phyloP scores from a whole-genome alignment of 1,284 basidiomycete genomes.

The Heterobasidion occidentale region DNA sequence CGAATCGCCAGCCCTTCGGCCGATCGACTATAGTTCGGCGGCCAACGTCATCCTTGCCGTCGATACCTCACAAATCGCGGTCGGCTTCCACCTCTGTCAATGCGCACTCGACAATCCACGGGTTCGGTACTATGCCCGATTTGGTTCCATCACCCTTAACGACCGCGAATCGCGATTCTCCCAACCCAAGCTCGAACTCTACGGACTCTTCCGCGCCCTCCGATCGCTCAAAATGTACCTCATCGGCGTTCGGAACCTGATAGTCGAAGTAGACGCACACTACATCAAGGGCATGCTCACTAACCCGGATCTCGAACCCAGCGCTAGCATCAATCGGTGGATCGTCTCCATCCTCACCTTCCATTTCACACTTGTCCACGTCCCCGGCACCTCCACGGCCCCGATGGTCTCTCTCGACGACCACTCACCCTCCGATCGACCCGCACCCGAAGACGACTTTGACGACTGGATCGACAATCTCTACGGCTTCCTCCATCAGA shows the following conservation, averaged over 20 bases:
- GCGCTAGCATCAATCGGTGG: conserved; percentile 31
- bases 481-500: conserved; percentile 10
- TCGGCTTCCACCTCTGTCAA: conserved; percentile 23
- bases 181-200: conserved; percentile 33
- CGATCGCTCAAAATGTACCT: conserved; percentile 19
- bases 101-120: conserved; percentile 10
- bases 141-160: conserved; percentile 27
- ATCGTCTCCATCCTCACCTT: conserved; percentile 29
- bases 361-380: conserved; percentile 24
- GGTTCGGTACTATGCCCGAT: conserved; percentile 4
- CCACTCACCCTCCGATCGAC: background rate
- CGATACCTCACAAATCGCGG: conserved; percentile 24
- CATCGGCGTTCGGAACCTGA: conserved; percentile 24
- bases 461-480: conserved; percentile 27
- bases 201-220: conserved; percentile 27
- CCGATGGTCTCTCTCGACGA: background rate
- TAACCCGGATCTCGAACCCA: conserved; percentile 23
- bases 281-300: conserved; percentile 3
- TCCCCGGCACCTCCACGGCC: conserved; percentile 10
- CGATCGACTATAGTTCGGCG: conserved; percentile 21
- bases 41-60: conserved; percentile 21
- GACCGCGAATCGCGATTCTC: conserved; percentile 27
- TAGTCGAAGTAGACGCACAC: conserved; percentile 23
- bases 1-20: conserved; percentile 14
- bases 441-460: conserved; percentile 16